These are phyloP conservation scores for Wallacemonas sp. DNA, from an alignment of 208 protist species.

Conservation along the genomic window DNA sequence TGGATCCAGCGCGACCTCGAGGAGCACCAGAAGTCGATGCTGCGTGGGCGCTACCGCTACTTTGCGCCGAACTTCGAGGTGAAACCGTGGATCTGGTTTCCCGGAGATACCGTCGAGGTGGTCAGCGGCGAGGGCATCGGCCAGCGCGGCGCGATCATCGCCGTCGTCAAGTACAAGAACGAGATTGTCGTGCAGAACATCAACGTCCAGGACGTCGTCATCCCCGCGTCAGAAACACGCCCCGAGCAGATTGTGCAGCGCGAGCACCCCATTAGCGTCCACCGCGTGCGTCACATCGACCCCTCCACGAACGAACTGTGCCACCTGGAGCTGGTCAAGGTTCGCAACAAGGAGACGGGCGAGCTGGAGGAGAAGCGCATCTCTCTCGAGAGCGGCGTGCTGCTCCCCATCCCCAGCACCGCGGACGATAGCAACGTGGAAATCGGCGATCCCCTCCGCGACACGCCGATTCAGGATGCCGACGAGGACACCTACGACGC, in stretches of 20 bases:
- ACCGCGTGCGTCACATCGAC: slow-evolving; percentile 78
- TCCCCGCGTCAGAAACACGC: slow-evolving; percentile 79
- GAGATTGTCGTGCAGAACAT: slow-evolving; percentile 90
- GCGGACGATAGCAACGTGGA: slow-evolving; percentile 43
- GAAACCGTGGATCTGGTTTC: slow-evolving; percentile 84
- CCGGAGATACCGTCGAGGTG: slow-evolving; percentile 86
- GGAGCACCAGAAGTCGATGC: slow-evolving; percentile 57
- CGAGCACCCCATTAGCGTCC: slow-evolving; percentile 80
- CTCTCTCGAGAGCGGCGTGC: slow-evolving; percentile 65
- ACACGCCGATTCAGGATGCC: slow-evolving; percentile 85
- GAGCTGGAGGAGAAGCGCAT: slow-evolving; percentile 77
- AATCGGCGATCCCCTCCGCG: slow-evolving; percentile 75
- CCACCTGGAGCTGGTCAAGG: slow-evolving; percentile 72
- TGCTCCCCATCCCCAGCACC: slow-evolving; percentile 73
- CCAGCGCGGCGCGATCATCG: slow-evolving; percentile 84
- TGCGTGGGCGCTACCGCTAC: slow-evolving; percentile 59
- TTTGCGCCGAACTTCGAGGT: slow-evolving; percentile 68
- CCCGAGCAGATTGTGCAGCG: slow-evolving; percentile 88
- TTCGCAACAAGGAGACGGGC: slow-evolving; percentile 78
- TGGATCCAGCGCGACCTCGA: slow-evolving; percentile 81
- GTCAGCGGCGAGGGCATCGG: slow-evolving; percentile 66
- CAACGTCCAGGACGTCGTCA: slow-evolving; percentile 88
- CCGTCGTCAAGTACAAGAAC: slow-evolving; percentile 90
- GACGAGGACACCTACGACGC: slow-evolving; percentile 77
- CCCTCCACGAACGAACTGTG: slow-evolving; percentile 78